Conservation (phyloP, 2,329 filamentous ascomycete species). For the Emergomyces orientalis region DNA sequence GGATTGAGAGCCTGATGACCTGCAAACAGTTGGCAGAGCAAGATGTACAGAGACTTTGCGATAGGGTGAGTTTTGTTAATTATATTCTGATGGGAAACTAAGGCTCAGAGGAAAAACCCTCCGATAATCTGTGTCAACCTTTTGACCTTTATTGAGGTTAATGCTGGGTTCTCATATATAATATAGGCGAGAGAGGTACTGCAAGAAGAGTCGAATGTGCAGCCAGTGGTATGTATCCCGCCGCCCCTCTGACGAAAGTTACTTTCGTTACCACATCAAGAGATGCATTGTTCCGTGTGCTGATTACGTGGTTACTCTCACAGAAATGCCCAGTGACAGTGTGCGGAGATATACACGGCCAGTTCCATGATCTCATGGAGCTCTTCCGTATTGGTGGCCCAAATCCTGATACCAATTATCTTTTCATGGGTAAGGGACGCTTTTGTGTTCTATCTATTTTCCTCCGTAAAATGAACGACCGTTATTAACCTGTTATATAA, state of each 20-base stretch:
- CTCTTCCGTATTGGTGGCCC: slow-evolving; percentile 98
- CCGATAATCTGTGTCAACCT: neutral
- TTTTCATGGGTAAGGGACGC: slow-evolving; percentile 77
- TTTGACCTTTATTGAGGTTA: slow-evolving; percentile 1
- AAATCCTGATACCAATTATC: slow-evolving; percentile 97
- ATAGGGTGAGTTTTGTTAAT: slow-evolving; percentile 60
- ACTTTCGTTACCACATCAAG: neutral
- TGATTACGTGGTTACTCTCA: slow-evolving; percentile 19
- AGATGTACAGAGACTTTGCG: slow-evolving; percentile 93
- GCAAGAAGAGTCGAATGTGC: slow-evolving; percentile 96
- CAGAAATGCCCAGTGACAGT: slow-evolving; percentile 98
- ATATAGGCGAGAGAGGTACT: slow-evolving; percentile 86
- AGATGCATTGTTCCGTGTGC: neutral
- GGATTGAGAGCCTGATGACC: slow-evolving; percentile 96
- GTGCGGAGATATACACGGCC: slow-evolving; percentile 97
- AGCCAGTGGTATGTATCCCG: slow-evolving; percentile 71
- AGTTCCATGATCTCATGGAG: slow-evolving; percentile 99
- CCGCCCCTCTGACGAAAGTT: slow-evolving; percentile 1
- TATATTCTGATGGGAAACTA: neutral
- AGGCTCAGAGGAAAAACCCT: neutral
- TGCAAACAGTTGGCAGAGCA: slow-evolving; percentile 96
- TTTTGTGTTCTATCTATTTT: slow-evolving; percentile 1
- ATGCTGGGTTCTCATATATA: neutral
- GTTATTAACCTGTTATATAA: slow-evolving; percentile 18
- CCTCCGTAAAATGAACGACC: slow-evolving; percentile 5